Evolutionary conservation across 2,329 filamentous ascomycete genomes (phyloP).

Genomic region (Talaromyces atroroseus): DNA sequence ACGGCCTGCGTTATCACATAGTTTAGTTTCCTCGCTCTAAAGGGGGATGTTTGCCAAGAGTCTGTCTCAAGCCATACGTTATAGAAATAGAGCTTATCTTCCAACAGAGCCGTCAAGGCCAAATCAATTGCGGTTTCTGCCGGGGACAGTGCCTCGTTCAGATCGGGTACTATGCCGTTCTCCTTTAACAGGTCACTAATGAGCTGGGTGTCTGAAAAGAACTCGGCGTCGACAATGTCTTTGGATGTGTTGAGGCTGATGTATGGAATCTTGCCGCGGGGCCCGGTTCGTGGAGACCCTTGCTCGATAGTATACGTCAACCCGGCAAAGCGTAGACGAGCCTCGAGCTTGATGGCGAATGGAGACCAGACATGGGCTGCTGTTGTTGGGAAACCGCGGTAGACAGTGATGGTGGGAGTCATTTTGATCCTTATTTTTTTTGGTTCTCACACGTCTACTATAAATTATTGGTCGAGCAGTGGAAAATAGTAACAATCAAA

Average conservation of each 20-base stretch:
- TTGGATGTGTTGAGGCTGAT: not conserved
- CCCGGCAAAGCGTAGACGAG: slow-evolving; percentile 52
- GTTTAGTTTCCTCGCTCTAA: not conserved
- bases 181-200: slow-evolving; percentile 47
- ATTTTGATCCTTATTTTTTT: not conserved
- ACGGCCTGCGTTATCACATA: slow-evolving; percentile 26
- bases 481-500: too few relatives aligned
- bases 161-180: slow-evolving; percentile 39
- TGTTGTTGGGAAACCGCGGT: slow-evolving; percentile 44
- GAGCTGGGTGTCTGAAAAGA: slow-evolving; percentile 51
- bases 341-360: slow-evolving; percentile 59
- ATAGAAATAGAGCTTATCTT: slow-evolving; percentile 58
- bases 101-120: slow-evolving; percentile 50
- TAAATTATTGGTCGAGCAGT: too few relatives aligned
- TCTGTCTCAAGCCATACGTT: slow-evolving; percentile 29
- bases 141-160: slow-evolving; percentile 43
- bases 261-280: slow-evolving; percentile 59
- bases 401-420: slow-evolving; percentile 36
- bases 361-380: slow-evolving; percentile 53
- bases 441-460: too few relatives aligned
- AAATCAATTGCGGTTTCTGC: slow-evolving; percentile 45
- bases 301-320: slow-evolving; percentile 43
- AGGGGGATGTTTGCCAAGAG: too few relatives aligned
- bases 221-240: slow-evolving; percentile 14
- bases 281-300: slow-evolving; percentile 45